Evolutionary conservation across 2,329 filamentous ascomycete genomes (phyloP).

Genomic region (Exophiala viscosa): DNA sequence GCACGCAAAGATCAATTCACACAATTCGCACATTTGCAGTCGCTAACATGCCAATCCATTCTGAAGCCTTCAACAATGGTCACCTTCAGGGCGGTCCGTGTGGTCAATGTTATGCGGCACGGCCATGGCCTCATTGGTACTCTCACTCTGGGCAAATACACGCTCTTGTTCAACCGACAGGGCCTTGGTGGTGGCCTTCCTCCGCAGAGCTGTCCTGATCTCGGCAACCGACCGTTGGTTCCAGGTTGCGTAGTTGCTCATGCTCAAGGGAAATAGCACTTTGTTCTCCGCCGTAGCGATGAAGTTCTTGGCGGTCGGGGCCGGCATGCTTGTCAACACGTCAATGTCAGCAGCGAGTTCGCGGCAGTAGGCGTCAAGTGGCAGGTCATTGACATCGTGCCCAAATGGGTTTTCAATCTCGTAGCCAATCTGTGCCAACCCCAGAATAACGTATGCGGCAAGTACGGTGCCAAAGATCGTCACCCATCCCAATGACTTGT

Average conservation of each 20-base stretch:
- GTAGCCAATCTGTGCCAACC: slow-evolving; percentile 69
- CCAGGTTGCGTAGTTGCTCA: slow-evolving; percentile 49
- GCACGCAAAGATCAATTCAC: too few species aligned
- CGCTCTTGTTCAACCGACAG: slow-evolving; percentile 20
- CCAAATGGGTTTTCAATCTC: slow-evolving; percentile 87
- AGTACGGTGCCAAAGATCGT: slow-evolving; percentile 71
- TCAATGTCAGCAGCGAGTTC: slow-evolving; percentile 72
- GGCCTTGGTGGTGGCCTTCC: slow-evolving; percentile 32
- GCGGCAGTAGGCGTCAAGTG: slow-evolving; percentile 71
- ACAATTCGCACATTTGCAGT: too few species aligned
- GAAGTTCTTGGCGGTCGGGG: slow-evolving; percentile 53
- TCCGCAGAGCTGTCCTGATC: slow-evolving; percentile 41
- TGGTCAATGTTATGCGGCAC: slow-evolving; percentile 43
- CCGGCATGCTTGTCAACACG: slow-evolving; percentile 60
- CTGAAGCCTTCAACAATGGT: slow-evolving; percentile 5
- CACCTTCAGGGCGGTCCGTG: slow-evolving; percentile 6
- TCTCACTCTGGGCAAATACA: slow-evolving; percentile 14
- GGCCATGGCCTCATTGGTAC: slow-evolving; percentile 6
- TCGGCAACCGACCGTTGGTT: slow-evolving; percentile 46
- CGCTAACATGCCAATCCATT: neutral
- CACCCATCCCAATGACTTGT: slow-evolving; percentile 61
- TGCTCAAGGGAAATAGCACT: slow-evolving; percentile 56
- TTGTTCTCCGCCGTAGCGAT: slow-evolving; percentile 48
- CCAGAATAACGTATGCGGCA: slow-evolving; percentile 78
- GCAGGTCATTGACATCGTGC: slow-evolving; percentile 76